These are phyloP conservation scores for Pleomassaria siparia DNA, from an alignment of 2,329 filamentous ascomycete species.

Conservation along the genomic window DNA sequence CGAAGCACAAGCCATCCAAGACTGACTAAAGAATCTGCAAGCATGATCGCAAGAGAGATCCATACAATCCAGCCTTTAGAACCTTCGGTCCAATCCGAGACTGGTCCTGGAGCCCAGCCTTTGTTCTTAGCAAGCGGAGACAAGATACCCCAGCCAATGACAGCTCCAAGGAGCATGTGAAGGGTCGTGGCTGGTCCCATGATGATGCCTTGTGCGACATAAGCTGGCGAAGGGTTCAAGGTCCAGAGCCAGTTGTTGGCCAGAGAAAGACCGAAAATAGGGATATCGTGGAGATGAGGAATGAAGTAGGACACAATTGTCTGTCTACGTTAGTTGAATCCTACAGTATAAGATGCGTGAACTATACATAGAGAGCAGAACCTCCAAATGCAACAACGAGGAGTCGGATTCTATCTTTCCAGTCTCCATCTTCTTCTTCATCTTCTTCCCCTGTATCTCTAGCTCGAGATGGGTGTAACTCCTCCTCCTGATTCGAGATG, in stretches of 20 bases:
- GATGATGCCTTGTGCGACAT: slow-evolving; percentile 95
- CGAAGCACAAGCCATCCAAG: slow-evolving; percentile 74
- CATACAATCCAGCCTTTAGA: slow-evolving; percentile 99
- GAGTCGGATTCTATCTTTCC: slow-evolving; percentile 63
- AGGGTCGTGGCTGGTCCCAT: slow-evolving; percentile 96
- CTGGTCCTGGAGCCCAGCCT: slow-evolving; percentile 86
- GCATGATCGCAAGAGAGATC: slow-evolving; percentile 94
- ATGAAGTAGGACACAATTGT: slow-evolving; percentile 90
- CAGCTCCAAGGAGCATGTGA: slow-evolving; percentile 89
- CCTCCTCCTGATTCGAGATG: slow-evolving; percentile 20
- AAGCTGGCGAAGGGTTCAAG: slow-evolving; percentile 93
- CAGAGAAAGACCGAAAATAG: slow-evolving; percentile 75
- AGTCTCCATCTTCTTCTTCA: slow-evolving; percentile 50
- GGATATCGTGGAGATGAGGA: slow-evolving; percentile 80
- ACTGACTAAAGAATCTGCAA: slow-evolving; percentile 88
- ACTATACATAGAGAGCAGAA: slow-evolving; percentile 55
- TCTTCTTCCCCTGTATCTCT: slow-evolving; percentile 25
- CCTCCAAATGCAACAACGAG: slow-evolving; percentile 61
- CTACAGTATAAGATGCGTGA: slow-evolving; percentile 2
- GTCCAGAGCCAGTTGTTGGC: slow-evolving; percentile 90
- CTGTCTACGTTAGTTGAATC: slow-evolving; percentile 38
- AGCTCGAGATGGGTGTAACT: slow-evolving; percentile 19
- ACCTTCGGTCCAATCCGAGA: slow-evolving; percentile 85
- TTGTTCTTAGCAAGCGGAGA: slow-evolving; percentile 83
- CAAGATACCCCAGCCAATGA: slow-evolving; percentile 86